Evolutionary conservation across 768 basidiomycete species (phyloP), one percentile per base, ranked within the genome.

Genomic region (Strobilomyces confusus): DNA sequence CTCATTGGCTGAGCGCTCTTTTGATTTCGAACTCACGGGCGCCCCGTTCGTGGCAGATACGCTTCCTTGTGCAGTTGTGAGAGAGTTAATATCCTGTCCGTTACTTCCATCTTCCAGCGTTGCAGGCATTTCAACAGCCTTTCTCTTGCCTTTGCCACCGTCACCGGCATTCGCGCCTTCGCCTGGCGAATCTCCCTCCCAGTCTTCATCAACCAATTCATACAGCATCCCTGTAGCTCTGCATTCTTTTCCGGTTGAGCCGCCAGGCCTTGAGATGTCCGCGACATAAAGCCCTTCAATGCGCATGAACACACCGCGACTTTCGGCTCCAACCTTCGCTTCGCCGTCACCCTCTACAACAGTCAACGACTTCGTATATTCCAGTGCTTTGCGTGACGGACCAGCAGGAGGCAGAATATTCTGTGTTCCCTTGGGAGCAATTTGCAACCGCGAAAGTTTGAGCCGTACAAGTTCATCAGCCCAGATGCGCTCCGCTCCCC

Each of bases 401-500:
- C 84, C 83, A 19, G 87, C 79, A 1, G 89, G 83, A 1, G 83
- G 70, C 3, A 76, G 67, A 38, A 92, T 83, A 52, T 80, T 66
- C 42, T 78, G 75, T 2, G 78, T 77, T 20, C 89, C 89, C 34
- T 74, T 61, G 7, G 88, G 87, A 13, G 87, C 87, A 51, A 91
- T 75, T 56, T 81, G 81, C 32, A 76, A 72, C 36, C 89, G 79
- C 1, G 83, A 78, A 23, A 87, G 69, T 61, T 89, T 89, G 45
- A 95, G 74, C 22, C 92, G 81, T 34, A 94, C 80, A 51, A 94
- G 79, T 57, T 95, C 92, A 54, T 87, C 89, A 5, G 79, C 74
- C 92, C 92, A 95, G 49, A 94, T 89, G 29, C 89, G 79, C 63
- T 94, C 92, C 1, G 85, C 82, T 9, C 93, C 93, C 86, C 88